Conservation (phyloP, 768 basidiomycete genomes). For the Mycena chlorophos region DNA sequence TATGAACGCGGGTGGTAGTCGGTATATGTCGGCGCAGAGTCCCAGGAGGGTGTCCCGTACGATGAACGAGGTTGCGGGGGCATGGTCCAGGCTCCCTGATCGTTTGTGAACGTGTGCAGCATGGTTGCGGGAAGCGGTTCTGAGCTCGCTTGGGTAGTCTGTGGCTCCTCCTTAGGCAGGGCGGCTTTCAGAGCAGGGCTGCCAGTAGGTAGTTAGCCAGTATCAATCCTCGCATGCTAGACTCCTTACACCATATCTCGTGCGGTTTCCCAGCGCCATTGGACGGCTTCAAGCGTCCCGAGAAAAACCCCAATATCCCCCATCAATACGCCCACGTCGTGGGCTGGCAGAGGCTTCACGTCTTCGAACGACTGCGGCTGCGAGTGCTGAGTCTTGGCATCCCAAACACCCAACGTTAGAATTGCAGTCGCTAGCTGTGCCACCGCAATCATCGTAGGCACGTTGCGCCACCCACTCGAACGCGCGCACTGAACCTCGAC, state of each 20-base stretch:
- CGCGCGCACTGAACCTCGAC: slow-evolving; percentile 50
- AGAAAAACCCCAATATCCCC: slow-evolving; percentile 44
- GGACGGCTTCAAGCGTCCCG: slow-evolving; percentile 39
- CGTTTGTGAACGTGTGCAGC: neutral
- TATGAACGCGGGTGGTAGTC: neutral
- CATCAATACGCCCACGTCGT: slow-evolving; percentile 37
- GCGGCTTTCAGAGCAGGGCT: slow-evolving; percentile 12
- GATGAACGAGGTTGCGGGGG: neutral
- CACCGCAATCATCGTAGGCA: slow-evolving; percentile 43
- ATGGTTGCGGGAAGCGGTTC: neutral
- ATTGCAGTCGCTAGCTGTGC: slow-evolving; percentile 54
- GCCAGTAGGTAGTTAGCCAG: neutral
- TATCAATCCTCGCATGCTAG: neutral
- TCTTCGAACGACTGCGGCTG: slow-evolving; percentile 42
- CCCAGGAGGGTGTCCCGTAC: neutral
- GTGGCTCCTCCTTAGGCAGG: slow-evolving; percentile 16
- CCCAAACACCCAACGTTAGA: slow-evolving; percentile 60
- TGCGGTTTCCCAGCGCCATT: slow-evolving; percentile 37
- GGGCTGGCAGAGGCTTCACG: slow-evolving; percentile 34
- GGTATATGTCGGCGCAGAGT: neutral
- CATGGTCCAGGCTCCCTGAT: neutral
- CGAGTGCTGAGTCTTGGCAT: slow-evolving; percentile 49
- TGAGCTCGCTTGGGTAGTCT: slow-evolving; percentile 6
- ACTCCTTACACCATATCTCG: slow-evolving; percentile 34
- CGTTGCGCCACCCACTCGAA: slow-evolving; percentile 44